Conservation (phyloP, 2,329 filamentous ascomycete genomes). For the Epichloe amarillans region DNA sequence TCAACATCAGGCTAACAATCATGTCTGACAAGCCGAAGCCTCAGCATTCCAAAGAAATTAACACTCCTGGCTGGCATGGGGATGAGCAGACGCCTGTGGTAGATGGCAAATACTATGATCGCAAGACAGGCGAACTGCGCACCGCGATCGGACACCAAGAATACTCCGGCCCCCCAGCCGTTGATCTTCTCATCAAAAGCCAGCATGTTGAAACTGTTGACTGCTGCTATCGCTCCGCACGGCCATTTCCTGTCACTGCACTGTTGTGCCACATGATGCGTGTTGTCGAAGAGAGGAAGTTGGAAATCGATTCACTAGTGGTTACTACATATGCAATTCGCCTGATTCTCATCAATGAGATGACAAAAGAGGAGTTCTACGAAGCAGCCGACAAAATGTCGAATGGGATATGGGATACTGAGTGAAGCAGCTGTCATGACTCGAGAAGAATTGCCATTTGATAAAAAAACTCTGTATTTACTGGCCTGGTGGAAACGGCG, state of each 20-base stretch:
- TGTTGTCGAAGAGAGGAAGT: conserved; percentile 4
- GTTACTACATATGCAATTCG: conserved; percentile 8
- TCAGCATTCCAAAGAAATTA: conserved; percentile 6
- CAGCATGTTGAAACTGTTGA: neutral
- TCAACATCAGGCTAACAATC: too few species aligned
- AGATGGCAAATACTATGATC: conserved; percentile 9
- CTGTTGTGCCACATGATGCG: conserved; percentile 8
- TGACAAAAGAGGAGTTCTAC: neutral
- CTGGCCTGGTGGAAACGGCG: too few species aligned
- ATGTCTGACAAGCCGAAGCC: neutral
- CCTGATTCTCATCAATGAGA: conserved; percentile 2
- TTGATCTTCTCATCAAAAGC: conserved; percentile 6
- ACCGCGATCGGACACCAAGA: neutral
- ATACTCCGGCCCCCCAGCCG: conserved; percentile 7
- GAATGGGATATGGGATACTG: conserved; percentile 2
- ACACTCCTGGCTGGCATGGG: conserved; percentile 5
- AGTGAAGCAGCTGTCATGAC: neutral
- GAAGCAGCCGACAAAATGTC: neutral
- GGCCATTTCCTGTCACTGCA: conserved; percentile 6
- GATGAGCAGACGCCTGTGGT: conserved; percentile 6
- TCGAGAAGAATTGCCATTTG: too few species aligned
- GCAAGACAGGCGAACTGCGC: conserved; percentile 6
- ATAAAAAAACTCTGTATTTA: too few species aligned
- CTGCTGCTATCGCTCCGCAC: conserved; percentile 1
- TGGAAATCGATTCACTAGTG: conserved; percentile 7